phyloP scores from a whole-genome alignment of 2,329 filamentous ascomycete species.

The Lasiodiplodia sp. region DNA sequence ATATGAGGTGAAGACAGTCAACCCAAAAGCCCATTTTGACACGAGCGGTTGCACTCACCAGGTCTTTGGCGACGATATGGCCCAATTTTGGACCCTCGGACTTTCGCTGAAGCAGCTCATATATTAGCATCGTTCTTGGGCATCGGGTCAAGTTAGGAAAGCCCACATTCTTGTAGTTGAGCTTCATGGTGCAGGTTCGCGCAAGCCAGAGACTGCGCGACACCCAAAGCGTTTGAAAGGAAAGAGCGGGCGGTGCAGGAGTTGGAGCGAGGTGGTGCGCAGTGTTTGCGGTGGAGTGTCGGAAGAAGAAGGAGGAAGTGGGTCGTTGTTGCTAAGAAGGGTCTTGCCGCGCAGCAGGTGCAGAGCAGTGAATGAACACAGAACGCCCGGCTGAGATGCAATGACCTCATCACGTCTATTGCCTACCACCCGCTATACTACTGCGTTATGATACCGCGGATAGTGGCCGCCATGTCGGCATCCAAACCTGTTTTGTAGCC shows the following conservation, averaged over 20 bases:
- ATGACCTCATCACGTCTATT: neutral
- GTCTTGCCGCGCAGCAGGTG: neutral
- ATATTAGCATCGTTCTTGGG: neutral
- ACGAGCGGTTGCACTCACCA: conserved; percentile 42
- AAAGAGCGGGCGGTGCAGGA: conserved; percentile 6
- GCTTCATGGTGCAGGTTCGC: conserved; percentile 34
- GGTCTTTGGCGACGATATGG: conserved; percentile 53
- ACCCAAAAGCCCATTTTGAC: conserved; percentile 37
- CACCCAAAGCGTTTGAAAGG: neutral
- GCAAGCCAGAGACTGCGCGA: neutral
- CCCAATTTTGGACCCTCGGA: conserved; percentile 56
- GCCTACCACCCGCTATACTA: neutral
- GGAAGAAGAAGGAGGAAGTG: conserved; percentile 1
- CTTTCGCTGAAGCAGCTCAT: conserved; percentile 45
- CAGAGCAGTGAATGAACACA: neutral
- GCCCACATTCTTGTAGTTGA: conserved; percentile 51
- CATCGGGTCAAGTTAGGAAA: neutral
- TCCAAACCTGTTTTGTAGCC: neutral
- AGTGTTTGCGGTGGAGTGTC: neutral
- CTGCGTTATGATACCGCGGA: neutral
- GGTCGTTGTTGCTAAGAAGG: conserved; percentile 1
- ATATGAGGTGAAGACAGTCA: conserved; percentile 2
- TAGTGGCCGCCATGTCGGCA: neutral
- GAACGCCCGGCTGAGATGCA: neutral
- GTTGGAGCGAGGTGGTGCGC: neutral